A percentile compares a stretch with the other conserved stretches of the same genome.
These are phyloP conservation scores for Tremellales sp. DNA, from an alignment of 1,284 basidiomycete species.

Conservation along the genomic window DNA sequence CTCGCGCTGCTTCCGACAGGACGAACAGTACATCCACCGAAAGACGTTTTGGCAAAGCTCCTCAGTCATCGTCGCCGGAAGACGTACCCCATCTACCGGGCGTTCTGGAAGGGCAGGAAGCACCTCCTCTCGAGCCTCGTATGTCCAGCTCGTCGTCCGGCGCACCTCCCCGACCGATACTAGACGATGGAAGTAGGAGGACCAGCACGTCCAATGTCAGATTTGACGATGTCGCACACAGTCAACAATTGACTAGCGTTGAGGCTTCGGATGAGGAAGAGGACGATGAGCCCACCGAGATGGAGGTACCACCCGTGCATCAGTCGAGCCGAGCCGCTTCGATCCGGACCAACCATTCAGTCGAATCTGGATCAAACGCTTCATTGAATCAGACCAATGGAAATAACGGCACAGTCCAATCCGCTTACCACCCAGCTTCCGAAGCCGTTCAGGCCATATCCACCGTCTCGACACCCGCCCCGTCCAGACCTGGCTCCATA, in stretches of 20 bases:
- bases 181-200: not conserved
- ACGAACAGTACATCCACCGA: conserved; percentile 21
- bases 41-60: not conserved
- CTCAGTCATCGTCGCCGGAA: not conserved
- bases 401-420: not conserved
- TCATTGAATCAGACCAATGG: conserved; percentile 6
- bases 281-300: not conserved
- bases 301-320: not conserved
- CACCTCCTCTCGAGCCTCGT: not conserved
- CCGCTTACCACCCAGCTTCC: conserved; percentile 12
- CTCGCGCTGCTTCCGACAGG: conserved; percentile 23
- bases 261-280: not conserved
- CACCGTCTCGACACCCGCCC: conserved; percentile 23
- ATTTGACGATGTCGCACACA: not conserved
- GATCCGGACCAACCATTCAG: conserved; percentile 24
- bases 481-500: conserved; percentile 23
- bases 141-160: too few relatives aligned
- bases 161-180: not conserved
- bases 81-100: not conserved
- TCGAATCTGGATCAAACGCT: conserved; percentile 15
- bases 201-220: not conserved
- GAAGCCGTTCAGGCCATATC: conserved; percentile 25
- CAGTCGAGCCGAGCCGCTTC: conserved; percentile 17
- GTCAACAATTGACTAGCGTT: not conserved
- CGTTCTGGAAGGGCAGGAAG: not conserved